Base-by-base conservation (phyloP, 139 green algal species). In the Penium margaritaceum region DNA sequence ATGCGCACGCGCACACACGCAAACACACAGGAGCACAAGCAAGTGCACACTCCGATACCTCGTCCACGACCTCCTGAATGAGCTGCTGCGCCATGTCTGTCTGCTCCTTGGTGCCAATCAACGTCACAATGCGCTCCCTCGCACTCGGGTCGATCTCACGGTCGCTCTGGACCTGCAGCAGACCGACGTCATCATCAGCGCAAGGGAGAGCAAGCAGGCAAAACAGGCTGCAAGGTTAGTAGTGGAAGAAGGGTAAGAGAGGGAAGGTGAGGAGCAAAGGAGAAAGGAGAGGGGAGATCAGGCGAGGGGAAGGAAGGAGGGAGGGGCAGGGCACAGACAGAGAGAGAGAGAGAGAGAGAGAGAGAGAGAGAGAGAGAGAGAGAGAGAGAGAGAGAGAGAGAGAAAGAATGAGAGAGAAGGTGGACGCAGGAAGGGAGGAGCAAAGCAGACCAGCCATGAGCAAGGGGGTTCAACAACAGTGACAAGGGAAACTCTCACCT, bases 101-200 rank as follows among this genome's bases (percentile, higher is more conserved):
- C 27, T 33, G n/a, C 37, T 64, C 19, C 70, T 75, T 75, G 55
- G 36, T 78, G 29, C 75, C 75, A 37, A 75, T 70, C 21, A 82
- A 35, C 15, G 72, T 82, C 21, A 82, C 70, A 3, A 62, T 41
- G 2, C 75, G 51, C 62, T 82, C 75, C 33, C 33, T 76, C 15
- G 70, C 29, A 38, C 75, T 70, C n/a, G 75, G 67, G n/a, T 80
- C 70, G 7, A 44, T 61, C 19, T 79, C 70, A 3, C 53, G 15
- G 41, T 82, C 75, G 53, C 70, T 80, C 43, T 82, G 75, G 14
- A 82, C 60, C 75, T 81, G 75, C 51, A 6, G 24, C n/a, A n/a
- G n/a, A n/a, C n/a, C n/a, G n/a, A n/a, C n/a, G n/a, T n/a, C n/a
- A n/a, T n/a, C n/a, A n/a, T n/a, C n/a, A n/a, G n/a, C n/a, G n/a